A percentile compares a stretch with the other conserved stretches of the same genome.
phyloP scores from a whole-genome alignment of 192 early-diverging fungal genomes.

The Coemansia javaensis region DNA sequence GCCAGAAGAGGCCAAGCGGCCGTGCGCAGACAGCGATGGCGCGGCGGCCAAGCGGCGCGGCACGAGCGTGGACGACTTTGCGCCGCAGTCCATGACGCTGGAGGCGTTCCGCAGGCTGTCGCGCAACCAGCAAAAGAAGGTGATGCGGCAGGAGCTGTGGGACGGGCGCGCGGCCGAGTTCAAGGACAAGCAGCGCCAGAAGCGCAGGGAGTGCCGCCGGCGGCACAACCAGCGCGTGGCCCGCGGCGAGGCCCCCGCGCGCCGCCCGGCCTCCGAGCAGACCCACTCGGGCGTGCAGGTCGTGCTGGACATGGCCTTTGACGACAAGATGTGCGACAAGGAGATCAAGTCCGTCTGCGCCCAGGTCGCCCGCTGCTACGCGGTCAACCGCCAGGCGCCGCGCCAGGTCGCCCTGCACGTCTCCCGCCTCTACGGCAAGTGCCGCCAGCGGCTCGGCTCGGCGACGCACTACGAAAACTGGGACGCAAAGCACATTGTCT shows the following conservation, averaged over 20 bases:
- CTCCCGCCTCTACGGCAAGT: conserved; percentile 56
- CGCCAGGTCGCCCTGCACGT: conserved; percentile 55
- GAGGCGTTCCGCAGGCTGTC: conserved; percentile 53
- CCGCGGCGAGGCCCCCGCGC: conserved; percentile 28
- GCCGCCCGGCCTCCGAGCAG: conserved; percentile 51
- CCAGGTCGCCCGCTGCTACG: conserved; percentile 74
- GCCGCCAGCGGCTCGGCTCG: conserved; percentile 48
- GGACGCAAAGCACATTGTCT: conserved; percentile 20
- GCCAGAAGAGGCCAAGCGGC: not conserved
- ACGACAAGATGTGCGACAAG: conserved; percentile 70
- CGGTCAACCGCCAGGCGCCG: conserved; percentile 56
- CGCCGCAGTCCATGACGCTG: conserved; percentile 22
- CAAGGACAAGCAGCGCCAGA: conserved; percentile 35
- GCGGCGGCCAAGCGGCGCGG: not conserved
- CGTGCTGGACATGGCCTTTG: conserved; percentile 78
- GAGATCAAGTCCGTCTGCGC: conserved; percentile 65
- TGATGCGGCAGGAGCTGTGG: conserved; percentile 61
- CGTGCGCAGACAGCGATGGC: too few relatives aligned
- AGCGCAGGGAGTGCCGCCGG: conserved; percentile 50
- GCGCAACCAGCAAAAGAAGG: conserved; percentile 70
- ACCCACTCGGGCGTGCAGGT: conserved; percentile 52
- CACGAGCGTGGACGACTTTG: conserved; percentile 27
- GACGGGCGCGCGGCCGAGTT: conserved; percentile 41
- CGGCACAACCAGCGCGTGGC: conserved; percentile 50
- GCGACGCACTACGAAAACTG: conserved; percentile 53